Base-by-base conservation (phyloP, 371 early-diverging fungal genomes). In the Rhizopus stolonifer region DNA sequence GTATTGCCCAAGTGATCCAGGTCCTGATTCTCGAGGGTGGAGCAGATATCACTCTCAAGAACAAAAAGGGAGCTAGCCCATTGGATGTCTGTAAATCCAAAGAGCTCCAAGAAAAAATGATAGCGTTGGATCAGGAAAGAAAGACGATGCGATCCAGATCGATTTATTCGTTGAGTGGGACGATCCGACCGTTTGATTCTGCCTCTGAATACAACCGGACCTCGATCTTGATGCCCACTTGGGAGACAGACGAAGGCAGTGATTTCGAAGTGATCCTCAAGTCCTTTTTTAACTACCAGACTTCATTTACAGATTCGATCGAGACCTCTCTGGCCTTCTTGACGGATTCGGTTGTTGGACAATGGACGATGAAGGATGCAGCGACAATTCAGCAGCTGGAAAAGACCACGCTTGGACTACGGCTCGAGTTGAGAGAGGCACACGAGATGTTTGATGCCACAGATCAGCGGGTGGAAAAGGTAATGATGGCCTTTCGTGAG, bases 391-490 rank as follows among this genome's bases (percentile, higher is more conserved):
- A 49, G 14, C 58, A 60, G 6, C 42, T 74, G 0, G 59, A 68
- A 21, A 50, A 47, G 0, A 72, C 61, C 3, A 71, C 77, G 8
- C 64, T 64, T 14, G 69, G 65, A 24, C 55, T 81, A n/a, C 72
- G 78, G 14, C 69, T 55, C 21, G 81, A 83, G 31, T 57, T 83
- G 8, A 71, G 74, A 19, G 77, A 80, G 54, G 80, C 82, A 0
- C 79, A 81, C 40, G 79, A 80, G 22, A 77, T 83, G 65, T 68
- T 83, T 60, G 79, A 77, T 58, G 61, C 65, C 10, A 77, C 84
- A 4, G 80, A 81, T 36, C 71, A 80, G 29, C 65, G 77, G 15
- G 71, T 72, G 9, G 78, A 77, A 46, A 73, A 74, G 29, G 81
- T 79, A 22, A 74, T 80, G 70, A 61, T 75, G 31, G 67, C 71